A percentile compares a stretch with the other conserved stretches of the same genome.
Evolutionary conservation across 352 stramenopile genomes (phyloP).

Genomic region (Globisporangium perplexum): DNA sequence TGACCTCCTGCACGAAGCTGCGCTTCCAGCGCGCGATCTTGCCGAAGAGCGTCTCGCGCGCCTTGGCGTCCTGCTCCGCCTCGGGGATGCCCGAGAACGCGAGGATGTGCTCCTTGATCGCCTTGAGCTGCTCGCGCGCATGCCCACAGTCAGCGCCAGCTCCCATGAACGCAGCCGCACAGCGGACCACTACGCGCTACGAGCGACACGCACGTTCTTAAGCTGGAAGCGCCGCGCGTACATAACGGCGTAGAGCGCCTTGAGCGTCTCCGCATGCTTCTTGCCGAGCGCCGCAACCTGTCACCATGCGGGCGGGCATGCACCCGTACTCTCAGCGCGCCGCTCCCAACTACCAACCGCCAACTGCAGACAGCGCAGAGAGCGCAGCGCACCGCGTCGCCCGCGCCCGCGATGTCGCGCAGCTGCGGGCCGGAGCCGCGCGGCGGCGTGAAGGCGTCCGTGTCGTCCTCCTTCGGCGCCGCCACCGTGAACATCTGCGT

Average conservation of each 20-base stretch:
- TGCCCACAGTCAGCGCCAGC: not conserved
- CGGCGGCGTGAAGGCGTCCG: slow-evolving; percentile 59
- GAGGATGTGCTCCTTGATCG: slow-evolving; percentile 78
- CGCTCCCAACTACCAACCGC: too few species aligned
- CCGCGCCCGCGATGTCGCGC: slow-evolving; percentile 53
- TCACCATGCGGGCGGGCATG: not conserved
- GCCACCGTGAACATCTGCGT: slow-evolving; percentile 67
- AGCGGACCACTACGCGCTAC: too few species aligned
- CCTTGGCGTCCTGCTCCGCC: slow-evolving; percentile 57
- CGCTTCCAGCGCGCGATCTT: slow-evolving; percentile 72
- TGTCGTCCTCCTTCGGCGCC: slow-evolving; percentile 37
- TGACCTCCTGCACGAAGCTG: slow-evolving; percentile 65
- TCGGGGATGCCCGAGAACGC: slow-evolving; percentile 66
- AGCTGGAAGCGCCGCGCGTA: slow-evolving; percentile 72
- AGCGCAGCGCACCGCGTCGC: slow-evolving; percentile 40
- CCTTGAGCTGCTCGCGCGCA: slow-evolving; percentile 39
- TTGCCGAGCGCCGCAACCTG: slow-evolving; percentile 65
- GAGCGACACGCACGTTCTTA: slow-evolving; percentile 52
- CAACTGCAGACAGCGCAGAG: too few species aligned
- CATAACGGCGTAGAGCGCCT: slow-evolving; percentile 80
- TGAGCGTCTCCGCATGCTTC: slow-evolving; percentile 65
- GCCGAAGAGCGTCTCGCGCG: slow-evolving; percentile 41
- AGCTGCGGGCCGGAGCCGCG: slow-evolving; percentile 48
- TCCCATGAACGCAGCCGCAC: not conserved
- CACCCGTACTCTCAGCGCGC: too few species aligned